These are phyloP conservation scores for Madurella mycetomatis DNA, from an alignment of 2,329 filamentous ascomycete species.

Conservation along the genomic window DNA sequence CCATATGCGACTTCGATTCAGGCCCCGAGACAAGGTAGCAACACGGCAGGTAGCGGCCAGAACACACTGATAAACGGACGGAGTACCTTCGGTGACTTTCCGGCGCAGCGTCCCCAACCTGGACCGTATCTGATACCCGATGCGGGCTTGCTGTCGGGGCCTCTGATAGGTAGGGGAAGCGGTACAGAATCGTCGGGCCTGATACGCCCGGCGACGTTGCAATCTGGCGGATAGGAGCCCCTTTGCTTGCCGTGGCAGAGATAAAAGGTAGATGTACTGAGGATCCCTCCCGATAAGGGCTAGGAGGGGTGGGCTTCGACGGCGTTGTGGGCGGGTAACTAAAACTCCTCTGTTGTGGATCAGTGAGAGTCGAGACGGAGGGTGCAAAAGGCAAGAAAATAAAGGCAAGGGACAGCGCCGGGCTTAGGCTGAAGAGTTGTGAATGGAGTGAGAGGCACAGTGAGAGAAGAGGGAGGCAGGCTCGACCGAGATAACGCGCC, in stretches of 20 bases:
- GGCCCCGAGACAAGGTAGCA: slow-evolving; percentile 20
- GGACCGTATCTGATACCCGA: slow-evolving; percentile 26
- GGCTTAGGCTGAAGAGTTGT: slow-evolving; percentile 5
- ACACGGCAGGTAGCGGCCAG: slow-evolving; percentile 2
- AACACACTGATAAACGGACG: slow-evolving; percentile 23
- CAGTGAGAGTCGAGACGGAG: neutral
- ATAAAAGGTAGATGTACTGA: slow-evolving; percentile 17
- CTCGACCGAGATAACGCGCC: slow-evolving; percentile 23
- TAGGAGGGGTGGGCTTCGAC: neutral
- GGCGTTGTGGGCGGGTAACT: slow-evolving; percentile 1
- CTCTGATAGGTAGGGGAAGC: slow-evolving; percentile 22
- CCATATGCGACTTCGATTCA: slow-evolving; percentile 18
- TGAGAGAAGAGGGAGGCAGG: slow-evolving; percentile 10
- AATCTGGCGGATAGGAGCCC: slow-evolving; percentile 9
- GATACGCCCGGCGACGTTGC: slow-evolving; percentile 17
- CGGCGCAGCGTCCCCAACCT: slow-evolving; percentile 22
- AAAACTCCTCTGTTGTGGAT: neutral
- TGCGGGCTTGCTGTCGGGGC: slow-evolving; percentile 11
- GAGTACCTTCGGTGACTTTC: slow-evolving; percentile 22
- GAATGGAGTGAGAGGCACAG: slow-evolving; percentile 10
- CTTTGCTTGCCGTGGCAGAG: slow-evolving; percentile 23
- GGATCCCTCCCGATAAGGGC: slow-evolving; percentile 15
- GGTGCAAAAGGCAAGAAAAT: slow-evolving; percentile 1
- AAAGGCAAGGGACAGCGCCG: neutral
- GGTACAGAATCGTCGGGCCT: slow-evolving; percentile 18